Percentiles rank a stretch among this genome's conserved stretches.
Evolutionary conservation across 2,329 filamentous ascomycete species (phyloP).

Genomic region (Pseudogymnoascus sp.): DNA sequence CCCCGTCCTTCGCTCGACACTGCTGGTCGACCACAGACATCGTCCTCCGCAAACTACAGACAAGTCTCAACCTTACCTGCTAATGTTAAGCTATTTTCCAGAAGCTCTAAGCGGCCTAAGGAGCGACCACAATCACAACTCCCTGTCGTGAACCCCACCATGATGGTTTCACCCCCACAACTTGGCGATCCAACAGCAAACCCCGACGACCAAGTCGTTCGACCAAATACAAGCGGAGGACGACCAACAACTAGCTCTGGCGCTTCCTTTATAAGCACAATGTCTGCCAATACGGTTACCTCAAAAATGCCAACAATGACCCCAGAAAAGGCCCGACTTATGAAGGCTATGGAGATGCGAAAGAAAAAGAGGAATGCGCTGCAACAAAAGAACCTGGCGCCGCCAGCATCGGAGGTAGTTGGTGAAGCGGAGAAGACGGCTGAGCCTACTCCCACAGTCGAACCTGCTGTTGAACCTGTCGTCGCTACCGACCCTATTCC

Average conservation of each 20-base stretch:
- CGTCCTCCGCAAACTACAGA: slow-evolving; percentile 52
- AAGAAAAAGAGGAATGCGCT: slow-evolving; percentile 62
- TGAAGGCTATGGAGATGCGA: slow-evolving; percentile 87
- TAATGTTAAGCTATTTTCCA: slow-evolving; percentile 65
- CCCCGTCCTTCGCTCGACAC: slow-evolving; percentile 71
- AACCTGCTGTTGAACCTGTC: neutral
- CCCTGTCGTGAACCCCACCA: slow-evolving; percentile 22
- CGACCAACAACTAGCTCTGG: slow-evolving; percentile 28
- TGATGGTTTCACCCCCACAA: slow-evolving; percentile 24
- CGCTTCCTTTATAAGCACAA: slow-evolving; percentile 19
- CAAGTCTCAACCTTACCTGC: slow-evolving; percentile 74
- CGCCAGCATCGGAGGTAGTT: slow-evolving; percentile 1
- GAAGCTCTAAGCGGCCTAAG: slow-evolving; percentile 46
- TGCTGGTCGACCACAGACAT: slow-evolving; percentile 50
- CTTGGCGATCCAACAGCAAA: slow-evolving; percentile 24
- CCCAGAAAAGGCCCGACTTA: slow-evolving; percentile 81
- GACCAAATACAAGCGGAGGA: slow-evolving; percentile 28
- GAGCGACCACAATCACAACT: slow-evolving; percentile 34
- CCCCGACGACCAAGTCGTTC: slow-evolving; percentile 13
- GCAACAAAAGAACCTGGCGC: slow-evolving; percentile 1
- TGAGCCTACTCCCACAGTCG: neutral
- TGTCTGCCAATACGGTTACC: slow-evolving; percentile 19
- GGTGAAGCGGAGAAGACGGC: neutral
- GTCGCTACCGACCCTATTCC: neutral
- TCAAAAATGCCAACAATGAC: slow-evolving; percentile 50